Base-by-base conservation (phyloP, 306 rosid genomes). In the Vigna angularis region DNA sequence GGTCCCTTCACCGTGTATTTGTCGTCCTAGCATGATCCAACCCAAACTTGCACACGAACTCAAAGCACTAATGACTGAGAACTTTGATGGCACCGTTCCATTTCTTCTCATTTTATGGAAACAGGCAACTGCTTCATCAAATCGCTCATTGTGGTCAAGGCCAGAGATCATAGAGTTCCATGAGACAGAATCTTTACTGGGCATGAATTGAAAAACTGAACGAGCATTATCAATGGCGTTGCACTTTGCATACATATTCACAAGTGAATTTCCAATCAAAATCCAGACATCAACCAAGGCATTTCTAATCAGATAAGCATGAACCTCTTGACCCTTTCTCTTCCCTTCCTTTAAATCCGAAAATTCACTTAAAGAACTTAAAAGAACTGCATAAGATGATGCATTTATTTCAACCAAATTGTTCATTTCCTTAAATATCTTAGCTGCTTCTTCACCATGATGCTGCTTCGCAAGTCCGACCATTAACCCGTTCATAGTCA, bases 151-250 rank as follows among this genome's bases (percentile, higher is more conserved):
- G 80, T 91, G 94, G 77, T 91, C 98, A 36, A 91, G 93, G 77
- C 97, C 94, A 76, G 96, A 85, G 49, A 94, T 90, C 85, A 91
- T 84, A 73, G 96, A 81, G 86, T 89, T 94, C 98, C 98, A 94
- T 5, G 97, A 89, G 66, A 94, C 88, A 20, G 75, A 72, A 84
- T 91, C 96, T 85, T 82, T 90, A 59, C 73, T 69, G 69, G 79
- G 81, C 90, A 91, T 88, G 83, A 81, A 77, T 56, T 75, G 75
- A 72, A 89, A 94, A 86, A 91, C 83, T 30, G 88, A 82, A 73
- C 78, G 68, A 73, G 97, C 97, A 82, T 88, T 83, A 73, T 26
- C 73, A 18, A 91, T 88, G 70, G 86, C 87, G 73, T 87, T 83
- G 45, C 91, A 94, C 78, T 90, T 91, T 17, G 96, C 88, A 83